Conservation (phyloP, 352 stramenopile species). For the Thalassiosira mediterranea region DNA sequence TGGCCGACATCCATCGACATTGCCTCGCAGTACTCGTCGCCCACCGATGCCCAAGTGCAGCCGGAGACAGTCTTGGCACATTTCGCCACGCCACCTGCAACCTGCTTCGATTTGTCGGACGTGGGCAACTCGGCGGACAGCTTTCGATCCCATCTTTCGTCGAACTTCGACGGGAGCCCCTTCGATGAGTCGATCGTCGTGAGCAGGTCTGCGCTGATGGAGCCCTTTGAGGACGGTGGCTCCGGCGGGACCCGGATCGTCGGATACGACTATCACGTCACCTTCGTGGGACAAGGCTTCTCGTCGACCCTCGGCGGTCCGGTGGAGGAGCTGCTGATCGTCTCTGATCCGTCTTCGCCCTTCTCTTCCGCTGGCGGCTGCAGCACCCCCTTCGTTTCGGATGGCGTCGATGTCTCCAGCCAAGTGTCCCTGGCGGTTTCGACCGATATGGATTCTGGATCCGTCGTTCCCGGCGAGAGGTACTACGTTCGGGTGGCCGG, state of each 20-base stretch:
- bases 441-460: slow-evolving; percentile 86
- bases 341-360: slow-evolving; percentile 38
- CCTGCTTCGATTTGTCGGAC: slow-evolving; percentile 78
- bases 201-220: slow-evolving; percentile 69
- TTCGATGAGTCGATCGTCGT: slow-evolving; percentile 82
- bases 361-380: slow-evolving; percentile 43
- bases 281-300: slow-evolving; percentile 87
- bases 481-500: slow-evolving; percentile 92
- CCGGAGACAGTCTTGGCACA: slow-evolving; percentile 50
- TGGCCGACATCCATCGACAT: slow-evolving; percentile 55
- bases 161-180: slow-evolving; percentile 78
- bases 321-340: slow-evolving; percentile 73
- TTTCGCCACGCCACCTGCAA: slow-evolving; percentile 54
- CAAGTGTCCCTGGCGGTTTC: slow-evolving; percentile 48
- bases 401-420: slow-evolving; percentile 51
- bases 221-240: slow-evolving; percentile 33
- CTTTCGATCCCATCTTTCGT: slow-evolving; percentile 84
- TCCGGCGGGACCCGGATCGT: slow-evolving; percentile 49
- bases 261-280: slow-evolving; percentile 87
- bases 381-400: slow-evolving; percentile 39
- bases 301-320: slow-evolving; percentile 53
- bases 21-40: slow-evolving; percentile 53
- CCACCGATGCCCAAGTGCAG: slow-evolving; percentile 53
- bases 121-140: slow-evolving; percentile 78
- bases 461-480: slow-evolving; percentile 83